These are phyloP conservation scores for Venturia pyrina DNA, from an alignment of 2,329 filamentous ascomycete species.

Conservation along the genomic window DNA sequence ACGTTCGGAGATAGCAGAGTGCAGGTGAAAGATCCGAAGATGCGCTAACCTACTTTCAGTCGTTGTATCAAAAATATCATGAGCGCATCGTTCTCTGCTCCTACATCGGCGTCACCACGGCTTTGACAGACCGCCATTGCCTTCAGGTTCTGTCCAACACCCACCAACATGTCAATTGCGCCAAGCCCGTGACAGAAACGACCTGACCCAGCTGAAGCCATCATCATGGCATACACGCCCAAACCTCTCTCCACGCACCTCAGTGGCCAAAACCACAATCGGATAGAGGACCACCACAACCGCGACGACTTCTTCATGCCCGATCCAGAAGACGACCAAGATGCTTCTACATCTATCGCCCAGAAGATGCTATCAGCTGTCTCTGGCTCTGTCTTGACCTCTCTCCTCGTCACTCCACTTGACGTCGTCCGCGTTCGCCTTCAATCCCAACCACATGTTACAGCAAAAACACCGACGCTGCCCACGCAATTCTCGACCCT, in stretches of 20 bases:
- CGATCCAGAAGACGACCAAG: not conserved
- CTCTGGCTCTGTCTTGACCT: constrained; percentile 81
- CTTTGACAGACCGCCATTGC: not conserved
- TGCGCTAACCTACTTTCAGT: not conserved
- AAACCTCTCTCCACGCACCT: not conserved
- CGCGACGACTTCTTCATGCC: constrained; percentile 2
- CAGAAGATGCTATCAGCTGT: constrained; percentile 96
- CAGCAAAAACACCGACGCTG: constrained; percentile 44
- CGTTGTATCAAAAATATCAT: not conserved
- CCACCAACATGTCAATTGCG: not conserved
- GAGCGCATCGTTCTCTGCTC: not conserved
- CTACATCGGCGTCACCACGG: not conserved
- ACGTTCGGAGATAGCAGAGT: not conserved
- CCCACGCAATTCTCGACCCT: constrained; percentile 50
- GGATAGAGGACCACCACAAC: constrained; percentile 18
- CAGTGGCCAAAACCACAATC: constrained; percentile 29
- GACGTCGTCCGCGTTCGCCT: constrained; percentile 93
- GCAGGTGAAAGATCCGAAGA: not conserved
- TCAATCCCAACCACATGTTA: constrained; percentile 58
- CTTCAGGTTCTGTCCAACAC: not conserved
- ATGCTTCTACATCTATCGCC: constrained; percentile 38
- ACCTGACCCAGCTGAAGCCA: too few species aligned
- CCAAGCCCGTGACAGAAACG: not conserved
- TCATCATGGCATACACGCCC: not conserved
- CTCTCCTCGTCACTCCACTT: constrained; percentile 88